A percentile compares a stretch with the other conserved stretches of the same genome.
Evolutionary conservation across 192 early-diverging fungal genomes (phyloP).

Genomic region (Podila verticillata): DNA sequence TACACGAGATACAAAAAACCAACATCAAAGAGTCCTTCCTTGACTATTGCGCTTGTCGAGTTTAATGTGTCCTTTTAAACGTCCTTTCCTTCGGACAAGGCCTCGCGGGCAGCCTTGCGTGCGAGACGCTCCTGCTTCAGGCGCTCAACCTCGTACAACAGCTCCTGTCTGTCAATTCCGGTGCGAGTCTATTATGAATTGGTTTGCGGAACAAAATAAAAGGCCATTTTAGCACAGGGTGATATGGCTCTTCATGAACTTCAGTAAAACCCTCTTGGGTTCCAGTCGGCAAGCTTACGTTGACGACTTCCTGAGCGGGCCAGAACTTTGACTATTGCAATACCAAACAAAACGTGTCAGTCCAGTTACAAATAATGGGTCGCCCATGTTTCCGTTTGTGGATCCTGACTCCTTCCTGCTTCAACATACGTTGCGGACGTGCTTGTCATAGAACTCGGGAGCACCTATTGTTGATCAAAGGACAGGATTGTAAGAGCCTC

Average conservation of each 20-base stretch:
- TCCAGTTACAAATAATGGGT: neutral
- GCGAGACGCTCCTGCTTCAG: conserved; percentile 48
- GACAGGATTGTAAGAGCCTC: neutral
- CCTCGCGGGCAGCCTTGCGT: conserved; percentile 43
- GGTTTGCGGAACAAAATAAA: neutral
- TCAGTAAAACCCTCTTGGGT: neutral
- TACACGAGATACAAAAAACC: too few species aligned
- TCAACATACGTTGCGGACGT: conserved; percentile 39
- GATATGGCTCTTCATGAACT: neutral
- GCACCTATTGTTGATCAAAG: conserved; percentile 18
- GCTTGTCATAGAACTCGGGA: conserved; percentile 51
- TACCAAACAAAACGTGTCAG: neutral
- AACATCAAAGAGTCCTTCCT: too few species aligned
- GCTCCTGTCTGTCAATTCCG: conserved; percentile 44
- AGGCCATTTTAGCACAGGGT: neutral
- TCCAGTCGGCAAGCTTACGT: conserved; percentile 16
- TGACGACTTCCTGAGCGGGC: conserved; percentile 43
- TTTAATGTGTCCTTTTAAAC: conserved; percentile 7
- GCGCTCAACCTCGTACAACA: conserved; percentile 45
- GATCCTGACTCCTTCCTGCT: neutral
- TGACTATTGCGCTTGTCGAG: too few species aligned
- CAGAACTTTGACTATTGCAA: conserved; percentile 41
- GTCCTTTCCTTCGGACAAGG: conserved; percentile 25
- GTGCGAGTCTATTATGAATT: conserved; percentile 29
- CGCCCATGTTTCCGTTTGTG: neutral